Evolutionary conservation across 2,329 filamentous ascomycete species (phyloP).

Genomic region (Fusarium torulosum): DNA sequence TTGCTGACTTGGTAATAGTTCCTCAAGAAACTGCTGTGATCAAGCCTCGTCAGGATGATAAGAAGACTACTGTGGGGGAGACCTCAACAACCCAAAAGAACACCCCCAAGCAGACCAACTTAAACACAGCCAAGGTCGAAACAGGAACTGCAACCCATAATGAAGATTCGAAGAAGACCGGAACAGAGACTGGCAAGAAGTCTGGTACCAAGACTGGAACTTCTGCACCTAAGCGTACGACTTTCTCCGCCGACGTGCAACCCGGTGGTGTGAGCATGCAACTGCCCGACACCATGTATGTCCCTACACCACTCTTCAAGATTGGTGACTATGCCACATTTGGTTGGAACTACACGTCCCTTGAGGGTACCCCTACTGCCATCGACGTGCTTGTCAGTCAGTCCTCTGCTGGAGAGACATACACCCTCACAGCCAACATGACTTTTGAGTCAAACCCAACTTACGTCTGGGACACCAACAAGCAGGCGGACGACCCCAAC

Average conservation of each 20-base stretch:
- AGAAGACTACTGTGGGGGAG: constrained; percentile 12
- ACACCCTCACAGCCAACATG: constrained; percentile 74
- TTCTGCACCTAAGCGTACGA: constrained; percentile 52
- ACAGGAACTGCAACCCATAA: constrained; percentile 32
- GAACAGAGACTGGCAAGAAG: constrained; percentile 41
- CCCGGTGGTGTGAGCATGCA: constrained; percentile 66
- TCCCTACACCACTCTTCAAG: constrained; percentile 66
- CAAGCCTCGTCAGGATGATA: constrained; percentile 25
- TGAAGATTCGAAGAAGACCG: constrained; percentile 21
- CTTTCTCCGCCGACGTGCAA: constrained; percentile 61
- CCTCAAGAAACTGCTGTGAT: constrained; percentile 34
- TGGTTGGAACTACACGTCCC: constrained; percentile 74
- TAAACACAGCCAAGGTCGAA: constrained; percentile 55
- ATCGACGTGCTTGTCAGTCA: constrained; percentile 71
- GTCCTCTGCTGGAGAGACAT: constrained; percentile 64
- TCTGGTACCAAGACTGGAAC: constrained; percentile 44
- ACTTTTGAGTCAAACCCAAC: constrained; percentile 64
- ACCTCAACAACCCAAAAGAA: constrained; percentile 41
- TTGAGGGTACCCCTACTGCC: constrained; percentile 69
- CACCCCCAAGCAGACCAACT: constrained; percentile 50
- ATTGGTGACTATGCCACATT: constrained; percentile 71
- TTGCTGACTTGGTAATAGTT: constrained; percentile 29
- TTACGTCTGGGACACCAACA: constrained; percentile 70
- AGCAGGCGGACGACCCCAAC: constrained; percentile 60
- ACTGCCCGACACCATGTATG: constrained; percentile 61